Percentiles rank a stretch among this genome's conserved stretches.
Evolutionary conservation across 2,329 filamentous ascomycete genomes (phyloP).

Genomic region (Colletotrichum caudatum): DNA sequence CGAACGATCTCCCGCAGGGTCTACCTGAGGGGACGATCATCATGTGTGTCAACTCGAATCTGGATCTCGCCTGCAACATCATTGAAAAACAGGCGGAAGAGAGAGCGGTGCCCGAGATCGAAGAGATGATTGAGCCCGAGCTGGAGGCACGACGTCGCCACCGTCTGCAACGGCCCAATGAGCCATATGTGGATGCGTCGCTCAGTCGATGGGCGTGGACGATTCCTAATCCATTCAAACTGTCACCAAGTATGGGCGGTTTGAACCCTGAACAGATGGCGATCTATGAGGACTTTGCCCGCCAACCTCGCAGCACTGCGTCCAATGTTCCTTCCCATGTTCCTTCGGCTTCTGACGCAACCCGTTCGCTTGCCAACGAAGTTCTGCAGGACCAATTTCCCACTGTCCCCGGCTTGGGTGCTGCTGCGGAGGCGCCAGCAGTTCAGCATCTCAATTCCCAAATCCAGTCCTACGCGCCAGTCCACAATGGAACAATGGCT

Average conservation of each 20-base stretch:
- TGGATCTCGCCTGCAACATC: slow-evolving; percentile 91
- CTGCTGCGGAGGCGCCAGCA: slow-evolving; percentile 67
- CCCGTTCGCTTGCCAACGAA: slow-evolving; percentile 72
- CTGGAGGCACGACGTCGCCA: slow-evolving; percentile 83
- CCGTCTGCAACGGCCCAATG: slow-evolving; percentile 78
- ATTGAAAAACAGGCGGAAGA: slow-evolving; percentile 97
- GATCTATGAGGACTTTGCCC: slow-evolving; percentile 96
- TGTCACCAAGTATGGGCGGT: slow-evolving; percentile 76
- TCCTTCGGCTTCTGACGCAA: slow-evolving; percentile 70
- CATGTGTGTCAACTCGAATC: slow-evolving; percentile 98
- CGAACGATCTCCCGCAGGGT: slow-evolving; percentile 78
- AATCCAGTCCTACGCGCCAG: slow-evolving; percentile 66
- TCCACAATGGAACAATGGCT: slow-evolving; percentile 57
- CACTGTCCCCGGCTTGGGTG: slow-evolving; percentile 68
- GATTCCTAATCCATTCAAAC: slow-evolving; percentile 92
- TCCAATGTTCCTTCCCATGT: slow-evolving; percentile 67
- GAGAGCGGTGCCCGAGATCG: slow-evolving; percentile 92
- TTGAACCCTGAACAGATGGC: slow-evolving; percentile 93
- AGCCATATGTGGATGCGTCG: slow-evolving; percentile 84
- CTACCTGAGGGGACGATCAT: slow-evolving; percentile 95
- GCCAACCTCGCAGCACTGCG: slow-evolving; percentile 77
- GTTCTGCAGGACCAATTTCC: slow-evolving; percentile 73
- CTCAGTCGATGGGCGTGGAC: slow-evolving; percentile 93
- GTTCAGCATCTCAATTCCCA: slow-evolving; percentile 66
- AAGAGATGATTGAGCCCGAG: slow-evolving; percentile 88